These are phyloP conservation scores for Pisolithus orientalis DNA, from an alignment of 768 basidiomycete species.

Conservation along the genomic window DNA sequence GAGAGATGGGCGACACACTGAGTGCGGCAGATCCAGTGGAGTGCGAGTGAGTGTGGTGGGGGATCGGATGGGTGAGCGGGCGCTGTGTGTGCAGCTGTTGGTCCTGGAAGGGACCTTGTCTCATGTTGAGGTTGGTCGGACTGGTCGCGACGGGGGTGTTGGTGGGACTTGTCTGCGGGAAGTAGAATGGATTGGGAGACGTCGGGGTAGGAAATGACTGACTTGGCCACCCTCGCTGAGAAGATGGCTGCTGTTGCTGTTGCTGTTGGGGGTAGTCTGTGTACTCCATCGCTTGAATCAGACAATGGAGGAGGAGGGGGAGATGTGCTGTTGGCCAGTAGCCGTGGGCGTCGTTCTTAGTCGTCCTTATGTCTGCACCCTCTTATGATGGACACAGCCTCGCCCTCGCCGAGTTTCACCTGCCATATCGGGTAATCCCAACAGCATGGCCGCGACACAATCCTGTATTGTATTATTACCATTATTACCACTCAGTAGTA, in stretches of 20 bases:
- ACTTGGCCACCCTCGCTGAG: constrained; percentile 16
- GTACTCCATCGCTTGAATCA: constrained; percentile 16
- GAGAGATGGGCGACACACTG: constrained; percentile 48
- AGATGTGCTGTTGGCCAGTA: background rate
- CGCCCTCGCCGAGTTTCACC: too few species aligned
- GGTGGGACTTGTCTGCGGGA: constrained; percentile 8
- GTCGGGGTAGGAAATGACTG: constrained; percentile 21
- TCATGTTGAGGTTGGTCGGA: constrained; percentile 47
- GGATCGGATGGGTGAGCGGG: constrained; percentile 45
- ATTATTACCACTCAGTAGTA: too few species aligned
- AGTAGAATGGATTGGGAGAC: constrained; percentile 19
- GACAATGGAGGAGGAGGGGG: background rate
- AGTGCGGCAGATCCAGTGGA: constrained; percentile 10
- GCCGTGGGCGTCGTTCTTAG: background rate
- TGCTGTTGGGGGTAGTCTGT: constrained; percentile 26
- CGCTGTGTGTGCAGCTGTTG: constrained; percentile 48
- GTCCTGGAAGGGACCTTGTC: constrained; percentile 45
- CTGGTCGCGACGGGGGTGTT: constrained; percentile 10
- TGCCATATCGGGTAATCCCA: too few species aligned
- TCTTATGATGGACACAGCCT: too few species aligned
- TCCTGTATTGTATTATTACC: too few species aligned
- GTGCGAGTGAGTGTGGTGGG: constrained; percentile 23
- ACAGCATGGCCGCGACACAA: too few species aligned
- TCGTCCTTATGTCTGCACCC: too few species aligned
- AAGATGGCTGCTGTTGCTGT: constrained; percentile 28